Evolutionary conservation across 495 filamentous ascomycete genomes (phyloP).

Genomic region (Neurospora pannonica): DNA sequence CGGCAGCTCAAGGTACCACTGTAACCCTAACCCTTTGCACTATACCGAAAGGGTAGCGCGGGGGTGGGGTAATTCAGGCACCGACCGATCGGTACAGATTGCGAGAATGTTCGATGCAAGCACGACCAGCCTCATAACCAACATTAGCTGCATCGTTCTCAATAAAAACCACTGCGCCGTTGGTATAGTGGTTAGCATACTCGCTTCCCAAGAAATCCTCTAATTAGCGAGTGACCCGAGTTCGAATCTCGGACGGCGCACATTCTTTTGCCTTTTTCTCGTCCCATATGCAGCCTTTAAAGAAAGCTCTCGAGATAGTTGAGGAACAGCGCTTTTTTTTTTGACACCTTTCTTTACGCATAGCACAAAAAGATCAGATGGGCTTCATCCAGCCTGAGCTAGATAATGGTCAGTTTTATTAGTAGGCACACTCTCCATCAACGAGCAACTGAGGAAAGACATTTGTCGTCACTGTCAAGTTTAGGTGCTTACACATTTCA

Average conservation of each 20-base stretch:
- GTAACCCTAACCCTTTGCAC: background rate
- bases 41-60: background rate
- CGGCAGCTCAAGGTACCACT: background rate
- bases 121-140: background rate
- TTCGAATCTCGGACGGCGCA: background rate
- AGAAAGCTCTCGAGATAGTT: background rate
- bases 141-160: background rate
- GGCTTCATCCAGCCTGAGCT: background rate
- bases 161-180: background rate
- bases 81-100: background rate
- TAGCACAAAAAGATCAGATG: background rate
- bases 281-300: background rate
- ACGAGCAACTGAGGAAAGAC: background rate
- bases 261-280: background rate
- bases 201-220: background rate
- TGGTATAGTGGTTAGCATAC: constrained; percentile 1
- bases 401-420: background rate
- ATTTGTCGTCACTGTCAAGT: background rate
- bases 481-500: background rate
- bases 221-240: background rate
- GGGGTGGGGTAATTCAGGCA: background rate
- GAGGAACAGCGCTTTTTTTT: background rate
- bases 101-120: background rate
- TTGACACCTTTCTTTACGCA: background rate
- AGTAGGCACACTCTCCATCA: background rate